phyloP scores from a whole-genome alignment of 345 rosid genomes.

The Gossypium longicalyx region DNA sequence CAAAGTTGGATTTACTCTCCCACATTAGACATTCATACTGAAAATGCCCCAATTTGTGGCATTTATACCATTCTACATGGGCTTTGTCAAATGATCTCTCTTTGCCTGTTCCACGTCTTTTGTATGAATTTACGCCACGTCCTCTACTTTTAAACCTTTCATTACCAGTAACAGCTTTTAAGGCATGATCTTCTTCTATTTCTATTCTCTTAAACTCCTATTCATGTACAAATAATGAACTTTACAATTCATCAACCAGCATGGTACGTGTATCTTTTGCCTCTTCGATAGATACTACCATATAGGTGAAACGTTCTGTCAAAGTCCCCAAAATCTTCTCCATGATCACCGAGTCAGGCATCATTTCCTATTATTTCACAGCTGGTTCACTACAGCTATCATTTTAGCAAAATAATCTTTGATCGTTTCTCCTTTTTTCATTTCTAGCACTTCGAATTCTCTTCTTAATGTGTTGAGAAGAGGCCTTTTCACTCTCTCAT shows the following conservation, averaged over 20 bases:
- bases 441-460: too few relatives aligned
- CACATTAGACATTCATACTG: not conserved
- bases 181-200: not conserved
- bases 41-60: not conserved
- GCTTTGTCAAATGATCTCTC: not conserved
- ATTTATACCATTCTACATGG: not conserved
- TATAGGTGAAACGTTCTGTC: too few relatives aligned
- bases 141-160: not conserved
- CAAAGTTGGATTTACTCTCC: not conserved
- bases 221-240: not conserved
- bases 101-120: not conserved
- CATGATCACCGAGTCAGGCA: too few relatives aligned
- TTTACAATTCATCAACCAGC: not conserved
- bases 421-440: too few relatives aligned
- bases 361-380: too few relatives aligned
- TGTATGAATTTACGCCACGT: not conserved
- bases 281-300: too few relatives aligned
- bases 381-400: too few relatives aligned
- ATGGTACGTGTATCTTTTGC: not conserved
- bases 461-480: too few relatives aligned
- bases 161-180: not conserved
- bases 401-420: too few relatives aligned
- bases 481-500: too few relatives aligned
- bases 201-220: not conserved
- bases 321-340: too few relatives aligned